phyloP scores from a whole-genome alignment of 768 basidiomycete genomes.

The Lentinula boryana region DNA sequence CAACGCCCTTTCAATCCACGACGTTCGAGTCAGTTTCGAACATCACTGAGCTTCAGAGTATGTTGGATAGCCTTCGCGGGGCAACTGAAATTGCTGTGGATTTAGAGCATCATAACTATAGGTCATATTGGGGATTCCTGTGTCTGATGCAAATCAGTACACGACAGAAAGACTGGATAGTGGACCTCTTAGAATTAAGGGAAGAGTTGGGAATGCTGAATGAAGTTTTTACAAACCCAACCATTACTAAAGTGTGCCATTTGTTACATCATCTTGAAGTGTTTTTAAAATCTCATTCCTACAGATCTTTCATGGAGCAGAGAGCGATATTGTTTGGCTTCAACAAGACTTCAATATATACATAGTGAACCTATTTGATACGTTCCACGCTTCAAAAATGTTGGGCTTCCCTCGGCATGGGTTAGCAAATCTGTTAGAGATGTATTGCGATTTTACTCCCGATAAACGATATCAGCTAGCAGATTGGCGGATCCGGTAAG shows the following conservation, averaged over 20 bases:
- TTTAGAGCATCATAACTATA: conserved; percentile 88
- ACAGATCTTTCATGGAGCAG: conserved; percentile 92
- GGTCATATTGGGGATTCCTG: conserved; percentile 81
- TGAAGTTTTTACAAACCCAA: conserved; percentile 80
- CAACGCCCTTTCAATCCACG: conserved; percentile 56
- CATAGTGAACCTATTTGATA: conserved; percentile 95
- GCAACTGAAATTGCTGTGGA: conserved; percentile 87
- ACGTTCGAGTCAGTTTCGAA: conserved; percentile 71
- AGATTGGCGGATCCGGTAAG: conserved; percentile 91
- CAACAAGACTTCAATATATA: conserved; percentile 95
- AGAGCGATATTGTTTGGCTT: conserved; percentile 92
- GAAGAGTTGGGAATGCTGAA: conserved; percentile 71
- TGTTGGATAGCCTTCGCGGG: conserved; percentile 63
- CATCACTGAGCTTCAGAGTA: conserved; percentile 41
- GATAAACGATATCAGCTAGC: conserved; percentile 97
- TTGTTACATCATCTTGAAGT: not conserved
- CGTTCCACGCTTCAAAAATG: conserved; percentile 87
- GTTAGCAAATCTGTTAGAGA: conserved; percentile 76
- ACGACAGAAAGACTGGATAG: conserved; percentile 76
- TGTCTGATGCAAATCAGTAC: conserved; percentile 94
- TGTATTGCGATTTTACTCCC: conserved; percentile 84
- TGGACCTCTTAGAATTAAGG: conserved; percentile 75
- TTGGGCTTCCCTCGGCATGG: conserved; percentile 81
- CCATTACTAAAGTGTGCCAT: conserved; percentile 68
- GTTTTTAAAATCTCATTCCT: not conserved